These are phyloP conservation scores for Bruguiera sexangula DNA, from an alignment of 345 rosid species.

Conservation along the genomic window DNA sequence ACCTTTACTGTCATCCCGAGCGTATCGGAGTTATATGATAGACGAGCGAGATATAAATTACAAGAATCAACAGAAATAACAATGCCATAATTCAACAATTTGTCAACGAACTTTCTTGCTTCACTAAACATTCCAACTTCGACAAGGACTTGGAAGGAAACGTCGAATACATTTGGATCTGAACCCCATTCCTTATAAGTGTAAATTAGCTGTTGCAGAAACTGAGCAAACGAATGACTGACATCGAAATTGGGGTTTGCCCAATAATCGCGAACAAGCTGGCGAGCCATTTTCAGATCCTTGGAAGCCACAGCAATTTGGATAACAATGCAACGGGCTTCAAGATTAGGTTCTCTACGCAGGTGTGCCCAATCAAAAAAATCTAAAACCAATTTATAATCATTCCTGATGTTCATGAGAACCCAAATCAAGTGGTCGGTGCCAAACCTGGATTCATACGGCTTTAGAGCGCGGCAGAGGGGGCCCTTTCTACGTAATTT, in stretches of 20 bases:
- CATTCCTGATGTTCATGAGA: conserved; percentile 68
- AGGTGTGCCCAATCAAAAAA: conserved; percentile 82
- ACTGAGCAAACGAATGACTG: conserved; percentile 42
- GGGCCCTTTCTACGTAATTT: conserved; percentile 68
- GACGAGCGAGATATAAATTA: conserved; percentile 60
- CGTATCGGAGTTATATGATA: conserved; percentile 41
- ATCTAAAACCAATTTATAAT: conserved; percentile 66
- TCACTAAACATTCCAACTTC: conserved; percentile 60
- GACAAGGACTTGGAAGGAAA: conserved; percentile 76
- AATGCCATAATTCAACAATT: conserved; percentile 76
- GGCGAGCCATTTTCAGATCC: conserved; percentile 54
- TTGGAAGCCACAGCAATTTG: conserved; percentile 70
- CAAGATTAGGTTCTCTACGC: conserved; percentile 62
- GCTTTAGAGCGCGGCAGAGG: conserved; percentile 51
- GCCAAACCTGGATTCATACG: conserved; percentile 67
- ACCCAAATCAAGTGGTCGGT: conserved; percentile 88
- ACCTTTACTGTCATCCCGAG: conserved; percentile 31
- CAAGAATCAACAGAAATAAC: conserved; percentile 80
- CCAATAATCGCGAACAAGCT: conserved; percentile 62
- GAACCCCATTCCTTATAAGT: conserved; percentile 95
- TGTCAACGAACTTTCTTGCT: conserved; percentile 68
- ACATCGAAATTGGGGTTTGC: conserved; percentile 51
- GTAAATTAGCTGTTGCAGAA: conserved; percentile 59
- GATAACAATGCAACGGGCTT: conserved; percentile 69
- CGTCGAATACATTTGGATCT: conserved; percentile 71